Percentiles rank a stretch among this genome's conserved stretches.
phyloP scores from a whole-genome alignment of 2,329 filamentous ascomycete species.

The Pseudocercospora musae region DNA sequence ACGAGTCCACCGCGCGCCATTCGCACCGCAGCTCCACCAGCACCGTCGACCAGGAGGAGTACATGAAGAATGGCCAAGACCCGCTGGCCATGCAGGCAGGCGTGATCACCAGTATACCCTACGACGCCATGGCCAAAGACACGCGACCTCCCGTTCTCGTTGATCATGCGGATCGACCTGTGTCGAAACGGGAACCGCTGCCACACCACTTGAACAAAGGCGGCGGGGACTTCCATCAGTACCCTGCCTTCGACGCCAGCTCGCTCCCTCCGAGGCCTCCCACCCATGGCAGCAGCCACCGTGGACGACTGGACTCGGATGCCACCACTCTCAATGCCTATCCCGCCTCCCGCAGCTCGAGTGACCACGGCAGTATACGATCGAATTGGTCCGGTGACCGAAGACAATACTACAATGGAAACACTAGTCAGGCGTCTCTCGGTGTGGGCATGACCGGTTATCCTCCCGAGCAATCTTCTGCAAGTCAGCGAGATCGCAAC shows the following conservation, averaged over 20 bases:
- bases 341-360: slow-evolving; percentile 29
- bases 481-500: slow-evolving; percentile 26
- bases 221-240: slow-evolving; percentile 80
- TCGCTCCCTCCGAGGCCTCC: slow-evolving; percentile 46
- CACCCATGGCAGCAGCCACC: slow-evolving; percentile 25
- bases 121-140: slow-evolving; percentile 66
- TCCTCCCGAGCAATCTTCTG: slow-evolving; percentile 28
- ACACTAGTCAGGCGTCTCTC: slow-evolving; percentile 48
- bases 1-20: slow-evolving; percentile 65
- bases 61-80: slow-evolving; percentile 32
- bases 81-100: slow-evolving; percentile 73
- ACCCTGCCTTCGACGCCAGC: slow-evolving; percentile 59
- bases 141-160: slow-evolving; percentile 67
- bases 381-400: slow-evolving; percentile 60
- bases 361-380: slow-evolving; percentile 63
- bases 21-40: slow-evolving; percentile 60
- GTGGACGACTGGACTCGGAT: slow-evolving; percentile 32
- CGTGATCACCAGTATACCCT: slow-evolving; percentile 83
- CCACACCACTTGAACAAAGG: slow-evolving; percentile 81
- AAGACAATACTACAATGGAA: slow-evolving; percentile 43
- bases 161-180: slow-evolving; percentile 65
- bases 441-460: slow-evolving; percentile 12
- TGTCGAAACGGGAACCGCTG: slow-evolving; percentile 65
- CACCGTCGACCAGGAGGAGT: slow-evolving; percentile 30
- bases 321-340: slow-evolving; percentile 51